Conservation (phyloP, 1,284 basidiomycete genomes). For the Ceratobasidium sp. region DNA sequence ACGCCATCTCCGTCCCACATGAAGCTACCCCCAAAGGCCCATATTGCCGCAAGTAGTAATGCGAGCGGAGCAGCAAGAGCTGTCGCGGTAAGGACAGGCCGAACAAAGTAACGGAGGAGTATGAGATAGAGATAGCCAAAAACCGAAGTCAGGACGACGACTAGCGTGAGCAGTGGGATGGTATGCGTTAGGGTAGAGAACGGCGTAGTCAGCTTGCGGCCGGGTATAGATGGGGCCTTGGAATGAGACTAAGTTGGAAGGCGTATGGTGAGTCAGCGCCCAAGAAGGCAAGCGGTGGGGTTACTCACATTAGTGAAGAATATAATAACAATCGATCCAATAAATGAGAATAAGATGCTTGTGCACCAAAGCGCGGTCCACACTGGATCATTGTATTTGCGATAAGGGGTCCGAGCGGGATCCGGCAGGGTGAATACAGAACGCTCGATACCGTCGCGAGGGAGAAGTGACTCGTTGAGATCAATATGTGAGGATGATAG, state of each 20-base stretch:
- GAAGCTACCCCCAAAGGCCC: constrained; percentile 90
- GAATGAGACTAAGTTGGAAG: constrained; percentile 39
- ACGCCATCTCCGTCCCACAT: constrained; percentile 76
- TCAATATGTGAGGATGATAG: constrained; percentile 61
- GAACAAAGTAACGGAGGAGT: constrained; percentile 77
- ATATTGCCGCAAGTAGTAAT: constrained; percentile 80
- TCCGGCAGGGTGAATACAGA: constrained; percentile 76
- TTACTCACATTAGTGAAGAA: constrained; percentile 55
- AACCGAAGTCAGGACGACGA: constrained; percentile 74
- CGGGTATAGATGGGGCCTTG: constrained; percentile 31
- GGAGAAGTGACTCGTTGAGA: constrained; percentile 74
- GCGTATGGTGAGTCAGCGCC: constrained; percentile 34
- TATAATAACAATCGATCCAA: constrained; percentile 69
- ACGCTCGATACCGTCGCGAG: constrained; percentile 66
- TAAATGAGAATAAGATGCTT: constrained; percentile 62
- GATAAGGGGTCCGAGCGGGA: constrained; percentile 64
- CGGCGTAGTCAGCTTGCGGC: constrained; percentile 53
- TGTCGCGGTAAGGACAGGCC: constrained; percentile 81
- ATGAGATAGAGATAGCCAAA: constrained; percentile 80
- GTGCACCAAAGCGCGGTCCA: constrained; percentile 75
- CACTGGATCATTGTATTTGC: constrained; percentile 72
- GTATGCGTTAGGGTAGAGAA: constrained; percentile 83
- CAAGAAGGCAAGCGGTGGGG: constrained; percentile 19
- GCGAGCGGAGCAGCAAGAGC: constrained; percentile 81
- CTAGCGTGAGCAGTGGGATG: constrained; percentile 80